Evolutionary conservation across 495 filamentous ascomycete genomes (phyloP).

Genomic region (Tuber borchii): DNA sequence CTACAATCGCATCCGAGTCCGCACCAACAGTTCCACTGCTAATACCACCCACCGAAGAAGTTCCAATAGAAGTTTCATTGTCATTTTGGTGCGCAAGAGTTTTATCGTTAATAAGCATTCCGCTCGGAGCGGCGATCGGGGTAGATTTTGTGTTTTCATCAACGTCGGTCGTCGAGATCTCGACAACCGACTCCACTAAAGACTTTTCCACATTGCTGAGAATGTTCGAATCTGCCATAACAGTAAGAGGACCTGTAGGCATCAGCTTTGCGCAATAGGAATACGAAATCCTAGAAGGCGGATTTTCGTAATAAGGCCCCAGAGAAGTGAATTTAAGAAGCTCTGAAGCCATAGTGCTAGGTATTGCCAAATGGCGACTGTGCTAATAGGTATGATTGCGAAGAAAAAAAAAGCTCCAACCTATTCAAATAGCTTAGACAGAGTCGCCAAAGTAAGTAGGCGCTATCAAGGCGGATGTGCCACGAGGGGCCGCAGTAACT

Average conservation of each 20-base stretch:
- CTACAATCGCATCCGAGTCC: background rate
- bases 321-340: conserved; percentile 12
- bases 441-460: conserved; percentile 37
- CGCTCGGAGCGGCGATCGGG: conserved; percentile 46
- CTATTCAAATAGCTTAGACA: conserved; percentile 40
- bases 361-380: background rate
- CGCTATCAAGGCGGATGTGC: conserved; percentile 23
- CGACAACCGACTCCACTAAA: conserved; percentile 68
- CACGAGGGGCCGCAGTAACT: conserved; percentile 19
- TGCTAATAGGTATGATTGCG: background rate
- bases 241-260: conserved; percentile 57
- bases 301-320: conserved; percentile 10
- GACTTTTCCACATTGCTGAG: conserved; percentile 69
- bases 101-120: conserved; percentile 30
- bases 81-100: conserved; percentile 20
- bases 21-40: background rate
- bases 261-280: conserved; percentile 24
- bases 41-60: background rate
- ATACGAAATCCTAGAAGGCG: background rate
- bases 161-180: conserved; percentile 64
- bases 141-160: conserved; percentile 58
- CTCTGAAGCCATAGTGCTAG: background rate
- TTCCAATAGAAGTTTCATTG: conserved; percentile 17
- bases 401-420: conserved; percentile 29
- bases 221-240: conserved; percentile 71